Conservation (phyloP, 2,329 filamentous ascomycete genomes). For the Onygenales sp. region DNA sequence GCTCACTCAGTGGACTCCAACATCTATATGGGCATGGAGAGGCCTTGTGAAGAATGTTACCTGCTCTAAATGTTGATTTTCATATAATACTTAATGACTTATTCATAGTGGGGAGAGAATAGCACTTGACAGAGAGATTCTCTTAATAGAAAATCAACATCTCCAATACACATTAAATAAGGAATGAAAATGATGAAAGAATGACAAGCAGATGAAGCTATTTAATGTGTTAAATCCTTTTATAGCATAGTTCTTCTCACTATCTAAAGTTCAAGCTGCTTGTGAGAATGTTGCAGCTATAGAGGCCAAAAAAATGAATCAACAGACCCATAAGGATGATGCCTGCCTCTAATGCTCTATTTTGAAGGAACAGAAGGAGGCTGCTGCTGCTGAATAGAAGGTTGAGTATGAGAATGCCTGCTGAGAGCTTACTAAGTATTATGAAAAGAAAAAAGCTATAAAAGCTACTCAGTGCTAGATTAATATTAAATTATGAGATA, state of each 20-base stretch:
- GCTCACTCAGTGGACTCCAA: neutral
- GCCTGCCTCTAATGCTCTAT: constrained; percentile 2
- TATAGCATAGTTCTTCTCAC: constrained; percentile 2
- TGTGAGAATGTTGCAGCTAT: neutral
- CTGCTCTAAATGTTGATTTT: neutral
- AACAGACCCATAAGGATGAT: constrained; percentile 1
- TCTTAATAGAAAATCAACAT: neutral
- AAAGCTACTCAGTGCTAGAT: neutral
- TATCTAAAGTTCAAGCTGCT: neutral
- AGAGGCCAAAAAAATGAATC: neutral
- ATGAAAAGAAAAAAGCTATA: neutral
- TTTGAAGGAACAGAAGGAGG: neutral
- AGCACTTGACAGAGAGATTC: constrained; percentile 1
- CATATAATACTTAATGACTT: neutral
- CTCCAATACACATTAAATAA: neutral
- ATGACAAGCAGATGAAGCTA: neutral
- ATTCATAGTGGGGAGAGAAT: neutral
- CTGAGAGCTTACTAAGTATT: neutral
- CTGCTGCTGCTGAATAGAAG: neutral
- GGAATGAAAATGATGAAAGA: neutral
- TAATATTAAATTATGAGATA: neutral
- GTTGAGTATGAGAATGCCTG: neutral
- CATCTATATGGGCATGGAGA: neutral
- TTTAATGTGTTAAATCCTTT: neutral
- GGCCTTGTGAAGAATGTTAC: neutral